Percentiles rank a stretch among this genome's conserved stretches.
phyloP scores from a whole-genome alignment of 305 asterid genomes.

The Ilex paraguariensis region DNA sequence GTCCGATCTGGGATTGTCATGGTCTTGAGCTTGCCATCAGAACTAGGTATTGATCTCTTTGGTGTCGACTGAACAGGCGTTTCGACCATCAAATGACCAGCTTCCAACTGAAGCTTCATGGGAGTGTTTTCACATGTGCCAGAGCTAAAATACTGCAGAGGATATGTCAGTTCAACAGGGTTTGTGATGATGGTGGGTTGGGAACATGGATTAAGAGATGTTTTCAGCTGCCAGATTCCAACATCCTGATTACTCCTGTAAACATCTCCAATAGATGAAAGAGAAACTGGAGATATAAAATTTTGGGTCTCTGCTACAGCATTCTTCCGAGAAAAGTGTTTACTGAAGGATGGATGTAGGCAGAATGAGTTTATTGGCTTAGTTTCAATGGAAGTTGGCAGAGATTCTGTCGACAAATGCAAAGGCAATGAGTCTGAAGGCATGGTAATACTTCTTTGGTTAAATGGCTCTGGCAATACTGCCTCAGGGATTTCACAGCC shows the following conservation, averaged over 20 bases:
- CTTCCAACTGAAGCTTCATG: conserved; percentile 36
- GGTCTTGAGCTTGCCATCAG: conserved; percentile 52
- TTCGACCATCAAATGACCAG: conserved; percentile 33
- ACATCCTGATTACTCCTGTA: conserved; percentile 24
- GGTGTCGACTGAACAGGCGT: conserved; percentile 75
- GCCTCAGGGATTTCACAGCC: conserved; percentile 72
- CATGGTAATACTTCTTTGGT: conserved; percentile 26
- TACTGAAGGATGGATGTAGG: conserved; percentile 44
- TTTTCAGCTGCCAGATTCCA: conserved; percentile 16
- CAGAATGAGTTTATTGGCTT: conserved; percentile 43
- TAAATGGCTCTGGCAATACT: conserved; percentile 56
- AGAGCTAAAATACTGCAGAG: conserved; percentile 14
- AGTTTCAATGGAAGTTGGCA: conserved; percentile 22
- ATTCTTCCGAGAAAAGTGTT: conserved; percentile 32
- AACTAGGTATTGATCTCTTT: conserved; percentile 47
- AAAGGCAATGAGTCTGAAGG: conserved; percentile 24
- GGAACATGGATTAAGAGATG: conserved; percentile 23
- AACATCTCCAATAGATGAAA: conserved; percentile 29
- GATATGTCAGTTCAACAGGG: conserved; percentile 12
- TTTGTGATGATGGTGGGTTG: conserved; percentile 15
- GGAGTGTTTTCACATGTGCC: conserved; percentile 47
- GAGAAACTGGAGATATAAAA: conserved; percentile 13
- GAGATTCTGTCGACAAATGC: conserved; percentile 13
- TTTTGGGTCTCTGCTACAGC: conserved; percentile 26
- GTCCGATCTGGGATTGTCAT: conserved; percentile 31